Conservation (phyloP, 345 rosid genomes). For the Eucalyptus rudis region DNA sequence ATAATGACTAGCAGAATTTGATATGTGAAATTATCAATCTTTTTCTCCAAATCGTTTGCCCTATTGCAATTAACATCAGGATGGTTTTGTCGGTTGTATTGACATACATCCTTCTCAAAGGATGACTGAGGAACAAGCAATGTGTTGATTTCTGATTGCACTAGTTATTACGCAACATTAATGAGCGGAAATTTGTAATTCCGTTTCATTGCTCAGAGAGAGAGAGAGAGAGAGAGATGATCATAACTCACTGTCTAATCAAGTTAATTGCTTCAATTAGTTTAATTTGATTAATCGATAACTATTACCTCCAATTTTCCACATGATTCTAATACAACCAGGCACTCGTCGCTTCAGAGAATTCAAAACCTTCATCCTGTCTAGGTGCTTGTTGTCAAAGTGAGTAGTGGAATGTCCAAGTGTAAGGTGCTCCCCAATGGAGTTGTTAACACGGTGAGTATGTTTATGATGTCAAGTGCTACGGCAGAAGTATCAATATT, state of each 20-base stretch:
- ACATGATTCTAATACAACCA: not conserved
- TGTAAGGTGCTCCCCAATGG: not conserved
- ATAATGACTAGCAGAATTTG: not conserved
- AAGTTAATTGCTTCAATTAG: not conserved
- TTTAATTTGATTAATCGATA: not conserved
- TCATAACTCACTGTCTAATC: not conserved
- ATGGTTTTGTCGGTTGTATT: not conserved
- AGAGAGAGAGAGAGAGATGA: rapidly evolving
- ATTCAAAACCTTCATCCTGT: not conserved
- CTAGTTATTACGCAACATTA: rapidly evolving
- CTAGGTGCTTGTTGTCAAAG: not conserved
- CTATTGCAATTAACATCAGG: not conserved
- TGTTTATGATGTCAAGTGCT: not conserved
- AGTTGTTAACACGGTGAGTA: not conserved
- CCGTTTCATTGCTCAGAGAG: not conserved
- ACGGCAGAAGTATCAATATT: not conserved
- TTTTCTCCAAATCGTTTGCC: not conserved
- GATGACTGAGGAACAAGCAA: not conserved
- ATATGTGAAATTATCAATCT: not conserved
- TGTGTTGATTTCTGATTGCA: not conserved
- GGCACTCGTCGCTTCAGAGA: not conserved
- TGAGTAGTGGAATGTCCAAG: not conserved
- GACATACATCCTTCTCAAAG: not conserved
- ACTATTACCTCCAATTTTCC: not conserved
- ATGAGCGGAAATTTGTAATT: not conserved